Conservation (phyloP, 257 asterid genomes). For the Datura wrightii region DNA sequence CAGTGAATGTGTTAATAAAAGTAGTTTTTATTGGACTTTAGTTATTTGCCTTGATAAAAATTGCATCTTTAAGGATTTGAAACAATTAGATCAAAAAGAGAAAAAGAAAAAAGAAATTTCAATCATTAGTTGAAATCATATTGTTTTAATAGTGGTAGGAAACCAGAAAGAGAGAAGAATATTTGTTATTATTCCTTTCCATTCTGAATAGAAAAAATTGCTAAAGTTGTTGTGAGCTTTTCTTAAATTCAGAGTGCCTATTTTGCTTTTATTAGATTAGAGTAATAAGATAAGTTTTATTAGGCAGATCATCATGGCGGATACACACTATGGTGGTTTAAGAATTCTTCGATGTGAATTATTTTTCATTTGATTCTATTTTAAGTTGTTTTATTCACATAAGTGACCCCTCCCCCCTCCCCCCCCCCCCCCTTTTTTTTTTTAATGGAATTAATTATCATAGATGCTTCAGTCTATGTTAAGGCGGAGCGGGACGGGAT, state of each 20-base stretch:
- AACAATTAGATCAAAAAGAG: not conserved
- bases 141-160: not conserved
- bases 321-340: not conserved
- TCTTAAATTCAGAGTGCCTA: not conserved
- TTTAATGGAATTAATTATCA: no score
- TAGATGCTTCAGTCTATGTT: no score
- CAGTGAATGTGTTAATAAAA: not conserved
- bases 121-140: not conserved
- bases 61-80: not conserved
- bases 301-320: not conserved
- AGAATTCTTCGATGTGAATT: not conserved
- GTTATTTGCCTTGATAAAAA: not conserved
- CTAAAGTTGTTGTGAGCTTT: not conserved
- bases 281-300: not conserved
- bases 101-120: not conserved
- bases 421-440: no score
- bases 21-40: not conserved
- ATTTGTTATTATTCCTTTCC: not conserved
- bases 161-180: not conserved
- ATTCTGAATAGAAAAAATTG: not conserved
- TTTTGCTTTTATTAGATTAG: not conserved
- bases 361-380: no score
- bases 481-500: no score
- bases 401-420: no score
- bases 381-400: no score